Base-by-base conservation (phyloP, 2,329 filamentous ascomycete species). In the Colletotrichum spaethianum region DNA sequence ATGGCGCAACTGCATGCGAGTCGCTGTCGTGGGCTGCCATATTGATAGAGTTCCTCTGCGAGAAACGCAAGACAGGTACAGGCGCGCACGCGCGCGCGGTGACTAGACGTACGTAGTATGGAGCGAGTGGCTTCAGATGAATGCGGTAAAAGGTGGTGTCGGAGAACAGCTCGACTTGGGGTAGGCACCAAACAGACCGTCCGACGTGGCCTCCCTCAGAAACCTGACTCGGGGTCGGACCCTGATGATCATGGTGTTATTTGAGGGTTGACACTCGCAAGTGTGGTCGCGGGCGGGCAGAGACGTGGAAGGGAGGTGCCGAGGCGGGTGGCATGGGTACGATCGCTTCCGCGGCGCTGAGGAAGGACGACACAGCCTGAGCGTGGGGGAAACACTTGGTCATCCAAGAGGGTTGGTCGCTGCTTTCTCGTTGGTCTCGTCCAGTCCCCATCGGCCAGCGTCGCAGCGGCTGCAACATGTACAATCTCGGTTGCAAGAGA, bases 201-300 rank as follows among this genome's bases (percentile, higher is more conserved):
- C 50, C 50, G 59, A 63, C 57, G 60, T 26, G 56, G 52, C 50
- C 33, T 63, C 52, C 44, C 26, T 57, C 18, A 44, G 38, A 68
- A 59, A n/a, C 7, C 68, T 26, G 12, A 69, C 63, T 53, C 69
- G 65, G 59, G 65, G 38, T 63, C 65, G 52, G 69, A 69, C 69
- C 69, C 69, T 72, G 65, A 63, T 63, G 59, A 63, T 63, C 69
- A 59, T 44, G 40, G 20, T 67, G 48, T 57, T 63, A 44, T 63
- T 48, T 56, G 57, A 71, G 50, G 57, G 18, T 48, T 59, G 42
- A 62, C 50, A 68, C 64, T 46, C 56, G 36, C 38, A 36, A 48
- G 36, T 31, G 40, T 28, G 42, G 52, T 52, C 23, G 61, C 26
- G 53, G 46, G 61, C 26, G 53, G 46, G 53, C 50, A 56, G 33